Base-by-base conservation (phyloP, 2,329 filamentous ascomycete species). In the Fusarium nanum region DNA sequence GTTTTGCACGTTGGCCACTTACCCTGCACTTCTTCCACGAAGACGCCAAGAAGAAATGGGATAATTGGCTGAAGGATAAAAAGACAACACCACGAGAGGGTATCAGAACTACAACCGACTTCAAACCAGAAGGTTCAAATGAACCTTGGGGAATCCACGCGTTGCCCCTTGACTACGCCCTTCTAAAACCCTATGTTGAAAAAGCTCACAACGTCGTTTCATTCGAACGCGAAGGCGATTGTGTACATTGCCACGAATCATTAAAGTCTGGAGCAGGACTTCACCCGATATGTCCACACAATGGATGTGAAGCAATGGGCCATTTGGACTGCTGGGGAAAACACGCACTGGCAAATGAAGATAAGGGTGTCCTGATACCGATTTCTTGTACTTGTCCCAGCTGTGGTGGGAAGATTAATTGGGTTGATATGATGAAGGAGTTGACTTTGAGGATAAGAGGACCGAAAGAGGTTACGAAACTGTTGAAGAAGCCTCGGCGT, bases 1-100 rank as follows among this genome's bases (percentile, higher is more conserved):
- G 93, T 78, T 98, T 98, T 77, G 83, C 84, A 18, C 84, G 89
- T 47, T 97, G 94, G 95, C 95, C 95, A 22, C 83, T 99, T 56
- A 87, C 87, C 56, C 77, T 98, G 48, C 90, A 92, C 25, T 95
- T 98, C 79, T 95, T 97, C 72, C 84, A 85, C 4, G 81, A 83
- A 5, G 92, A 95, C 63, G 90, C 93, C 0, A 86, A 92, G 73
- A 81, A 81, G 22, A 84, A 86, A 2, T 98, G 95, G 95, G 77
- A 84, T 20, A 83, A 79, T 50, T 90, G 87, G 83, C 85, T 84
- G 46, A 79, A 83, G 5, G 78, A 83, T 3, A 83, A 85, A 5
- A 78, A 84, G 50, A 83, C 85, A 50, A 76, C 82, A 30, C 72
- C 89, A 14, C 81, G 84, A 23, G 73, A 77, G 13, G 83, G 81